Percentiles rank a stretch among this genome's conserved stretches.
phyloP scores from a whole-genome alignment of 768 basidiomycete genomes.

The Collybia sordida region DNA sequence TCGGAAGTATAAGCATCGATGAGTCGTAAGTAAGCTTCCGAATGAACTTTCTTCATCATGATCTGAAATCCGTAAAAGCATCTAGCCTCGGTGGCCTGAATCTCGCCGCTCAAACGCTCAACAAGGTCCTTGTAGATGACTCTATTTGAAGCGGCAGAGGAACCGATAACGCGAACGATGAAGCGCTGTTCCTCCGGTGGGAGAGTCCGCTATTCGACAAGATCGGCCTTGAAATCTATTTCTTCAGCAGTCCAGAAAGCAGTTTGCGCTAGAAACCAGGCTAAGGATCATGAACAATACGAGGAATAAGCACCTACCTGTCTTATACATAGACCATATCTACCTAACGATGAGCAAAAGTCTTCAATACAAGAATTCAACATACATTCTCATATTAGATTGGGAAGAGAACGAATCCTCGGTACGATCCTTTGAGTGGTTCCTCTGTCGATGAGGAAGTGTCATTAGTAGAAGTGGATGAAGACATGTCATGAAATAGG shows the following conservation, averaged over 20 bases:
- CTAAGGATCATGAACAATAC: too few relatives aligned
- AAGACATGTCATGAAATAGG: too few relatives aligned
- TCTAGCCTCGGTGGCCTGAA: constrained; percentile 89
- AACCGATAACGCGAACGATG: constrained; percentile 90
- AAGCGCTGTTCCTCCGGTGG: constrained; percentile 87
- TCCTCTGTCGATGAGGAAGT: too few relatives aligned
- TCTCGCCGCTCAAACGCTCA: constrained; percentile 91
- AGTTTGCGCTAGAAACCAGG: too few relatives aligned
- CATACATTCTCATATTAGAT: constrained; percentile 88
- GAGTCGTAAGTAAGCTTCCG: constrained; percentile 93
- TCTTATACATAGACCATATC: constrained; percentile 98
- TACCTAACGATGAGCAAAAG: too few relatives aligned
- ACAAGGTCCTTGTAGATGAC: constrained; percentile 97
- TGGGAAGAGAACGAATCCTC: constrained; percentile 90
- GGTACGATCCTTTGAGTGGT: constrained; percentile 74
- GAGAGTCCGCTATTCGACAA: constrained; percentile 85
- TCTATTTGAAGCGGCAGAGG: constrained; percentile 94
- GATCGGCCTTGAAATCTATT: constrained; percentile 86
- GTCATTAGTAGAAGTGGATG: too few relatives aligned
- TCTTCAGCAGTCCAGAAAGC: constrained; percentile 95
- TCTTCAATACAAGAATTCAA: not conserved
- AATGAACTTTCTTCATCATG: constrained; percentile 99
- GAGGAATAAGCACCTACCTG: too few relatives aligned
- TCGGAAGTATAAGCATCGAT: constrained; percentile 96
- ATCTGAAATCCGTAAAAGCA: constrained; percentile 99